phyloP scores from a whole-genome alignment of 257 asterid species.

The Thymus quinquecostatus region DNA sequence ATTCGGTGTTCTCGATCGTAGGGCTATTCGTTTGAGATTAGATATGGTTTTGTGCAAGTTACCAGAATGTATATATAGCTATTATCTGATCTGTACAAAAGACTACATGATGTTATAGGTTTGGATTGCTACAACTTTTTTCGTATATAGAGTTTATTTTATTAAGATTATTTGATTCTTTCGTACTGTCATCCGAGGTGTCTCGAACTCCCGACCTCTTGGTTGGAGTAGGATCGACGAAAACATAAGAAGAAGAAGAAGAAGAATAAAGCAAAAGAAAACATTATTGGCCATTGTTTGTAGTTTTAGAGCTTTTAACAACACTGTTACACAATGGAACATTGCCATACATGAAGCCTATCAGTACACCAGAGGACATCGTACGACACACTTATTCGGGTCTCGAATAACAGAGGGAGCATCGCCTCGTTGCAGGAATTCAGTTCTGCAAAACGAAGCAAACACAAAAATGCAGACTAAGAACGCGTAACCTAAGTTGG shows the following conservation, averaged over 20 bases:
- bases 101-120: slow-evolving; percentile 21
- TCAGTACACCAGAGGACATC: background rate
- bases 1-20: background rate
- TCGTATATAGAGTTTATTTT: too few species aligned
- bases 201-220: too few species aligned
- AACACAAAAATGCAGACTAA: background rate
- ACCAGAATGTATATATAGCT: slow-evolving; percentile 38
- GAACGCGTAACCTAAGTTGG: background rate
- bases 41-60: slow-evolving; percentile 35
- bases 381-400: background rate
- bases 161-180: too few species aligned
- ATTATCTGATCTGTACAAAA: slow-evolving; percentile 16
- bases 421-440: background rate
- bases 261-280: background rate
- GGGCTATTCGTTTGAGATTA: slow-evolving; percentile 24
- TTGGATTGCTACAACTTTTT: slow-evolving; percentile 22
- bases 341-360: background rate
- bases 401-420: background rate
- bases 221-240: too few species aligned
- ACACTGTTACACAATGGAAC: slow-evolving; percentile 17
- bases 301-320: background rate
- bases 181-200: too few species aligned
- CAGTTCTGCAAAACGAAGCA: slow-evolving; percentile 18
- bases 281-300: background rate
- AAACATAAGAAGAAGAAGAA: too few species aligned